Evolutionary conservation across 331 rosid genomes (phyloP), one percentile per base, ranked within the genome.

Genomic region (Erythrophleum ivorense): DNA sequence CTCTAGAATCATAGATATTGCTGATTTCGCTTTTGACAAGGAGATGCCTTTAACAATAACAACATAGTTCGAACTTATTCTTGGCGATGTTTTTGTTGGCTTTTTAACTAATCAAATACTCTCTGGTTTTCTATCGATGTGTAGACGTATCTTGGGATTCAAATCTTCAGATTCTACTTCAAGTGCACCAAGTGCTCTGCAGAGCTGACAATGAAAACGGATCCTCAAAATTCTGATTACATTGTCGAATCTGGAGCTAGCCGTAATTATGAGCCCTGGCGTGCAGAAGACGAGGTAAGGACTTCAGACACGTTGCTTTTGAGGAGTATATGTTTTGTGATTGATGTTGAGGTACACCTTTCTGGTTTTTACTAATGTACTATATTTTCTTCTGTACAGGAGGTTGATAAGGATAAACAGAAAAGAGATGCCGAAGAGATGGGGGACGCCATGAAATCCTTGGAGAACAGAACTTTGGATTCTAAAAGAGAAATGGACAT

Each of bases 181-280:
- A 95, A 92, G 85, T 95, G 97, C 76, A 95, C 97, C 21, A 81
- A 72, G 79, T 92, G 98, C 86, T 90, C 97, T 1, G 95, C 97
- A 2, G 97, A 95, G 83, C 87, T 94, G 6, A 64, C 94, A 1
- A 92, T 92, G 66, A 91, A 95, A 87, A 94, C 97, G 0, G 98
- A 18, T 4, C 59, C 59, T 2, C 59, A 54, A 18, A 54, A 54
- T 54, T 54, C 59, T 0, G 59, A 54, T 54, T 54, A 54, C 18
- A 9, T 54, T 18, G 24, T 54, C 1, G 59, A 54, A 54, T 54
- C 24, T 2, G 59, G 59, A 2, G 59, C 59, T 1, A 54, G 24
- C 0, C 16, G 59, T 2, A 54, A 54, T 54, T 18, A 16, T 54
- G 59, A 54, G 18, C 59, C 59, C 2, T 54, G 59, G 59, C 10